Base-by-base conservation (phyloP, 345 rosid genomes). In the Combretum micranthum region DNA sequence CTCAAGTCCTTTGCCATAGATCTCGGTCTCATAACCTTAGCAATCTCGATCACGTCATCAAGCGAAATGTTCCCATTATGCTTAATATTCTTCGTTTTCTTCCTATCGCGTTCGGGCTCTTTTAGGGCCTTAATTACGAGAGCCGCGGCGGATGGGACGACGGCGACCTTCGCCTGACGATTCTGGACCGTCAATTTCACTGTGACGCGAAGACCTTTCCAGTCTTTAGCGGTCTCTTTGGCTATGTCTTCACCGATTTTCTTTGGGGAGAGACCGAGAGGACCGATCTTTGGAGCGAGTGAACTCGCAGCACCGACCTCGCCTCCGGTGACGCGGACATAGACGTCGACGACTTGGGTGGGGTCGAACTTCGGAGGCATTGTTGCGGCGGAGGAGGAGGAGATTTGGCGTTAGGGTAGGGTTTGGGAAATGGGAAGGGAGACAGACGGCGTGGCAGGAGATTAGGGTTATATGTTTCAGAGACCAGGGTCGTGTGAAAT, bases 291-390 rank as follows among this genome's bases (percentile, higher is more conserved):
- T 0, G 85, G 85, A 48, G 85, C 82, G 23, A 82, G 78, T 11
- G 84, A 82, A 59, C 82, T 79, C 20, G 84, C 84, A 4, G 84
- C 87, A 13, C 87, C 87, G 4, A 82, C 87, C 61, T 82, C 87
- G 7, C 84, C 87, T 53, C 88, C 88, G 64, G 88, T 83, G 46
- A 80, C 85, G 17, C 88, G 83, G 44, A 83, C 85, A 71, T 61
- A 83, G 12, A 83, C 88, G 53, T 83, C 88, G 25, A 83, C 83
- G 44, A 80, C 83, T 62, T 80, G 83, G n/a, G 69, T 21, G 10
- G 83, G 85, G 55, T 83, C 88, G 70, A 83, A 77, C 63, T 83
- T 83, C 67, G 88, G 88, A 76, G 88, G 88, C 88, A 83, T 74
- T 13, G 39, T 32, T n/a, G n/a, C n/a, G n/a, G n/a, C n/a, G n/a